Evolutionary conservation across 768 basidiomycete genomes (phyloP), one percentile per base, ranked within the genome.

Genomic region (Panaeolus papilionaceus): DNA sequence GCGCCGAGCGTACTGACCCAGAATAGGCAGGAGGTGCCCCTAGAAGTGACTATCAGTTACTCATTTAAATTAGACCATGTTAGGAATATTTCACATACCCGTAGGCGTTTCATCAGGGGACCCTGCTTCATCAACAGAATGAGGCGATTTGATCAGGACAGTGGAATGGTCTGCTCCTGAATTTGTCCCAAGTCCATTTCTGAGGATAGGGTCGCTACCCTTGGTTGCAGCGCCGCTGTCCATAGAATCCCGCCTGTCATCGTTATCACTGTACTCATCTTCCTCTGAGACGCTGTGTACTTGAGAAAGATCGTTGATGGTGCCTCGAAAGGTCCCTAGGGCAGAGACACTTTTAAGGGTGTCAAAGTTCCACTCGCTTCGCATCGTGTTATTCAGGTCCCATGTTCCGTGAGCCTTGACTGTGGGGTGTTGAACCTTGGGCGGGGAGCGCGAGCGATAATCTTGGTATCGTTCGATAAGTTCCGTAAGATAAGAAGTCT

Each of bases 321-420:
- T 89, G 66, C 86, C 90, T 62, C 89, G 87, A 75, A 91, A 89
- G 2, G 92, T 90, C 47, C 92, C 92, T 88, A 94, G 92, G 3
- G 90, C 88, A 37, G 89, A 84, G 9, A 86, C 81, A 4, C 91
- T 85, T 67, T 84, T 89, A 71, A 95, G 82, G 2, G 94, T 96
- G 72, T 96, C 96, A 76, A 99, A 99, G 76, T 93, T 94, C 98
- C 97, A 99, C 69, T 95, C 95, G 74, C 93, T 96, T 74, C 88
- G 87, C 79, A 97, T 85, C 1, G 95, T 94, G 54, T 86, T 88
- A 68, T 86, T 88, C 62, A 76, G 78, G 71, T 93, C 92, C 93
- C 92, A 94, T 58, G 85, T 82, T 61, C 82, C 77, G 63, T 83
- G 88, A 69, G 85, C 87, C 68, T 85, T 82, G 63, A 89, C 76